phyloP scores from a whole-genome alignment of 169 alveolate species.

The Cryptosporidium viatorum region DNA sequence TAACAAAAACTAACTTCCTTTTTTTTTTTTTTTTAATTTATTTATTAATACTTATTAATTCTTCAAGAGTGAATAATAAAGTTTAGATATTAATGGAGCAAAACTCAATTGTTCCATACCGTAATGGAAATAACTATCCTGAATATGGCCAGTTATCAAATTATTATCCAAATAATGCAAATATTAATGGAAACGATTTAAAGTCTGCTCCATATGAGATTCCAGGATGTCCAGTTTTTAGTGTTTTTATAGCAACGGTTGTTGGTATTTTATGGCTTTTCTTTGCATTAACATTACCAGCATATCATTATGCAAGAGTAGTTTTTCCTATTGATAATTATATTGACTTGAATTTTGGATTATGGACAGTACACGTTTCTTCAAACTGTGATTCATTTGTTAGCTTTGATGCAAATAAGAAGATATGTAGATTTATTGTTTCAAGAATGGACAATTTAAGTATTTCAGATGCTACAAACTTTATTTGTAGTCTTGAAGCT shows the following conservation, averaged over 20 bases:
- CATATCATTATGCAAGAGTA: constrained; percentile 71
- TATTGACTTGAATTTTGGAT: constrained; percentile 62
- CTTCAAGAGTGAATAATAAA: background rate
- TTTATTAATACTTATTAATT: too few relatives aligned
- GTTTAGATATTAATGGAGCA: constrained; percentile 54
- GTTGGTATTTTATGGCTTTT: constrained; percentile 69
- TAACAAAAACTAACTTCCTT: background rate
- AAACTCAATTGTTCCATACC: constrained; percentile 60
- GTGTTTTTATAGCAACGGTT: constrained; percentile 64
- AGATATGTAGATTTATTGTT: constrained; percentile 47
- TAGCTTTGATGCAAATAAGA: constrained; percentile 39
- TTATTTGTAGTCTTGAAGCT: constrained; percentile 72
- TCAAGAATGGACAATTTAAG: constrained; percentile 70
- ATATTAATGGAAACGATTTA: constrained; percentile 8
- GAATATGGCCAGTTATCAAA: constrained; percentile 43
- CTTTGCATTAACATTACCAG: constrained; percentile 68
- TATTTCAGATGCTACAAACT: constrained; percentile 73
- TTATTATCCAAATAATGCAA: constrained; percentile 6
- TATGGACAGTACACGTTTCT: constrained; percentile 69
- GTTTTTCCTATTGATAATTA: constrained; percentile 73
- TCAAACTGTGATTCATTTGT: constrained; percentile 70
- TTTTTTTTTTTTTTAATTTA: background rate
- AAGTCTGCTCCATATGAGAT: constrained; percentile 67
- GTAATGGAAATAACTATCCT: constrained; percentile 48
- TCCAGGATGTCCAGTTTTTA: constrained; percentile 72